Base-by-base conservation (phyloP, 2,329 filamentous ascomycete species). In the Cladosporium austrohemisphaericum region DNA sequence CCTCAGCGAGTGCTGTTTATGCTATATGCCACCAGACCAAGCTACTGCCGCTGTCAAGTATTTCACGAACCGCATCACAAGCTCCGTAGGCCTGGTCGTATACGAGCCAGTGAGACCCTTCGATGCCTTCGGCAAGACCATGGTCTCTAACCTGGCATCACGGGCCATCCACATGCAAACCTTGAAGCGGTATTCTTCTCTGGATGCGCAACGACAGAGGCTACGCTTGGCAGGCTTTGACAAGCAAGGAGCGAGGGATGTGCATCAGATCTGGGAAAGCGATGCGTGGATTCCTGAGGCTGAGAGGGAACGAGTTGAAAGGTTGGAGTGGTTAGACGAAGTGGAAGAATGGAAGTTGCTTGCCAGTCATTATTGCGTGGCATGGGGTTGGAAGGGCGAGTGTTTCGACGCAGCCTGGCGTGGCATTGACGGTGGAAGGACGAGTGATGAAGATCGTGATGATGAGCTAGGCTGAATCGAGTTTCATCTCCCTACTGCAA, bases 1-100 rank as follows among this genome's bases (percentile, higher is more conserved):
- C 19, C 76, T 98, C 5, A 97, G 92, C 0, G 93, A 98, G 68
- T 97, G 93, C 75, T 98, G 93, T 65, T 78, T 98, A 25, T 88
- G 93, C 65, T 98, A 98, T 63, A 78, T 98, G 1, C 76, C 84
- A 7, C 77, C 83, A 0, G 61, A 76, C 0, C 77, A 83, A 44
- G 85, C 90, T 0, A 74, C 76, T 29, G 57, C 59, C 52, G 64
- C 70, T 22, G 59, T 71, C 22, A 57, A 70, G n/a, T 64, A 67
- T 64, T 41, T 68, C 14, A 71, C 65, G 49, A 60, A 59, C 53
- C 55, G 58, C 41, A 36, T 64, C 13, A 43, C 51, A 32, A 83
- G 55, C 59, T 78, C 67, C 0, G 61, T 83, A 1, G 81, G 76
- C 0, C 70, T 94, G 3, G 71, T 95, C 31, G 69, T 97, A 20